Evolutionary conservation across 1,139 yeast species (phyloP), one percentile per base, ranked within the genome.

Genomic region (Debaryomycetaceae sp.): DNA sequence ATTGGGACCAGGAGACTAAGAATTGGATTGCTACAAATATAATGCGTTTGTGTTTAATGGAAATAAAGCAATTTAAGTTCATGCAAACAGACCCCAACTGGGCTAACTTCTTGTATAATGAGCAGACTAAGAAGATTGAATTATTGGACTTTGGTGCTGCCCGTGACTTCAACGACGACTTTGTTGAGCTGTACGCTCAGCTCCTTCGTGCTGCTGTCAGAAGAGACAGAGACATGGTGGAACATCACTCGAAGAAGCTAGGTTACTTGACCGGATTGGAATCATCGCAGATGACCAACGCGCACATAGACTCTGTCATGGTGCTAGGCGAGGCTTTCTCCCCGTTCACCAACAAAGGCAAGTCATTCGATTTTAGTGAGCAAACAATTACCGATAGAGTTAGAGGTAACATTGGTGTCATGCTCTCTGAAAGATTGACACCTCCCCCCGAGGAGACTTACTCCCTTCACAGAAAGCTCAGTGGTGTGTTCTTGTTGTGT

Each of bases 81-180:
- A 93, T 93, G 99, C 99, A 93, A 68, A 91, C 99, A 1, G 99
- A 93, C 66, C 99, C 99, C 40, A 93, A 93, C 66, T 95, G 99
- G 99, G 98, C 99, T 42, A 93, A 93, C 63, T 95, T 95, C 67
- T 69, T 95, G 49, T 90, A 87, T 69, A 90, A 91, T 59, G 75
- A 74, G 37, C 54, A 70, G 22, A 80, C 87, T 3, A 50, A 57
- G n/a, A 81, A 84, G 63, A 80, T 93, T 48, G 98, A 91, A 63
- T 72, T 93, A 47, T 72, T 93, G 47, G 99, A 93, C 66, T 93
- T 93, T 66, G 99, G 99, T 40, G 98, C 99, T 1, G 86, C 97
- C 7, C 79, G 98, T 53, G 87, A 83, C 40, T 66, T 83, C 62
- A 74, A 81, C 39, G 80, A 76, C 43, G 79, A 78, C 13, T 93